Conservation (phyloP, 768 basidiomycete genomes). For the Suillus spraguei region DNA sequence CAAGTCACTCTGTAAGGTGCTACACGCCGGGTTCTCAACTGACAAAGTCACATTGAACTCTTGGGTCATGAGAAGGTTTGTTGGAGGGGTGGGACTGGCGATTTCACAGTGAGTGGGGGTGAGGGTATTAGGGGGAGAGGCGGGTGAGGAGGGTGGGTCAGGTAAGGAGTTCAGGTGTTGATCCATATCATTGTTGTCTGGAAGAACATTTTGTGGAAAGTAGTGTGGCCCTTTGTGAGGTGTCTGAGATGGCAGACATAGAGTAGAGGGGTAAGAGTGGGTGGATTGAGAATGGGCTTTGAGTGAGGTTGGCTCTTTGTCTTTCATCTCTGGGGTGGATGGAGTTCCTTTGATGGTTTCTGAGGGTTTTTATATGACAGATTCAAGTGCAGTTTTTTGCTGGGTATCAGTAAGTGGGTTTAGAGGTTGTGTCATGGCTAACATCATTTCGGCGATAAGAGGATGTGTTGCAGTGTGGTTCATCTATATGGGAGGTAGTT, state of each 20-base stretch:
- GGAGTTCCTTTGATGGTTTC: too few relatives aligned
- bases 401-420: too few relatives aligned
- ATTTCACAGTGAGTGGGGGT: not conserved
- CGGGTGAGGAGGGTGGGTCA: not conserved
- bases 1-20: not conserved
- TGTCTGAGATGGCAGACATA: accelerated
- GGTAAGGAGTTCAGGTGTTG: not conserved
- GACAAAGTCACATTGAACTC: not conserved
- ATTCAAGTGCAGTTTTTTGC: too few relatives aligned
- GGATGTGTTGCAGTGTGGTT: too few relatives aligned
- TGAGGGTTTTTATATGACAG: too few relatives aligned
- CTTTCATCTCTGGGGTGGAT: too few relatives aligned
- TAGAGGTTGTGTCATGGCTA: too few relatives aligned
- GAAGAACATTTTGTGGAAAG: not conserved
- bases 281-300: too few relatives aligned
- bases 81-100: accelerated
- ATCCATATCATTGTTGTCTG: not conserved
- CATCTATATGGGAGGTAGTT: too few relatives aligned
- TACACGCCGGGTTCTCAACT: too few relatives aligned
- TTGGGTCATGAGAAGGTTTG: not conserved
- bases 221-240: not conserved
- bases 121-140: not conserved
- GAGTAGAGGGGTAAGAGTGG: not conserved
- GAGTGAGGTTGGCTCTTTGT: too few relatives aligned
- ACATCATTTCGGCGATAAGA: too few relatives aligned